These are phyloP conservation scores for Podospora bellae-mahoneyi DNA, from an alignment of 495 filamentous ascomycete species.

Conservation along the genomic window DNA sequence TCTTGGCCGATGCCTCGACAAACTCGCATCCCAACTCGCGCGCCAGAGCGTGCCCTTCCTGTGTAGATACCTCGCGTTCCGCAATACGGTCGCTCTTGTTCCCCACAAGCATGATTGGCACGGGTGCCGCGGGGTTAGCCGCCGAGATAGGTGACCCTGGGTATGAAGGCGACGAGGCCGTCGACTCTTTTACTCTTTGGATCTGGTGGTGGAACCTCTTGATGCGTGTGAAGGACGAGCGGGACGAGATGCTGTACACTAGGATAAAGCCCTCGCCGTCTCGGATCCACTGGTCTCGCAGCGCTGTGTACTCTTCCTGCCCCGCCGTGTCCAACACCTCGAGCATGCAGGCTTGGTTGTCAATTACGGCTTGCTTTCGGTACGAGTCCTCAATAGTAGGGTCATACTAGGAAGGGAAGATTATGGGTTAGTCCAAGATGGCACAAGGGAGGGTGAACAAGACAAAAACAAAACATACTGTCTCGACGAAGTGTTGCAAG, in stretches of 20 bases:
- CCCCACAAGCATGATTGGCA: constrained; percentile 96
- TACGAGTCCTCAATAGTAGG: constrained; percentile 98
- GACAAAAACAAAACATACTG: constrained; percentile 37
- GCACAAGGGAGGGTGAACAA: constrained; percentile 10
- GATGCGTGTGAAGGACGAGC: constrained; percentile 91
- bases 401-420: constrained; percentile 59
- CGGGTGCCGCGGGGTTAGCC: constrained; percentile 56
- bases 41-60: constrained; percentile 89
- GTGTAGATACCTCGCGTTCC: constrained; percentile 92
- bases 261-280: constrained; percentile 97
- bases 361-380: constrained; percentile 96
- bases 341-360: constrained; percentile 94
- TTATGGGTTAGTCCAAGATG: constrained; percentile 26
- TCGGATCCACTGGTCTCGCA: constrained; percentile 97
- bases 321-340: constrained; percentile 97
- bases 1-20: constrained; percentile 98
- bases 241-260: constrained; percentile 96
- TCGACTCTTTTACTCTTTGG: constrained; percentile 93
- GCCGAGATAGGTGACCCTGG: constrained; percentile 56
- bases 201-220: constrained; percentile 95
- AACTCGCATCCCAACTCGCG: constrained; percentile 94
- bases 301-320: constrained; percentile 98
- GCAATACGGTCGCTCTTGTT: constrained; percentile 97
- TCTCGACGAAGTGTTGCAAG: constrained; percentile 59
- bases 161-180: constrained; percentile 72